Percentiles rank a stretch among this genome's conserved stretches.
Evolutionary conservation across 2,329 filamentous ascomycete species (phyloP).

Genomic region (Ophiostoma piceae): DNA sequence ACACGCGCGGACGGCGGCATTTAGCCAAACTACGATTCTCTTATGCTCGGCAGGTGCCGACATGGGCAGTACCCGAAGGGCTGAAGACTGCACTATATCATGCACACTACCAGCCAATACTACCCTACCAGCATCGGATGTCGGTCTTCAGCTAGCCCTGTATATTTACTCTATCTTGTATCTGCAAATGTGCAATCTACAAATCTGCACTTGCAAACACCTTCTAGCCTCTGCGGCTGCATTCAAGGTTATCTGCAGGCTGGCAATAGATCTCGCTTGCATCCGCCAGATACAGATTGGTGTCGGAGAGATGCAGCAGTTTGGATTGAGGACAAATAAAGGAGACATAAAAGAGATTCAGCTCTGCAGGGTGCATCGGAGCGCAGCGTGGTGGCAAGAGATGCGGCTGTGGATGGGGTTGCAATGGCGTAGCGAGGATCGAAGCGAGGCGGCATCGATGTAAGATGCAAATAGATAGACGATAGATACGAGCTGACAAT

Average conservation of each 20-base stretch:
- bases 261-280: neutral
- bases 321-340: neutral
- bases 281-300: neutral
- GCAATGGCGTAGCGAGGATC: neutral
- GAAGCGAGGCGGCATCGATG: neutral
- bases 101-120: neutral
- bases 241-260: neutral
- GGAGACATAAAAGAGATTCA: neutral
- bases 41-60: neutral
- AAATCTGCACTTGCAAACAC: too few relatives aligned
- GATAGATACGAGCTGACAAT: neutral
- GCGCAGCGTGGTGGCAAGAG: neutral
- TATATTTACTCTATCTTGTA: too few relatives aligned
- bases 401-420: neutral
- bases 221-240: neutral
- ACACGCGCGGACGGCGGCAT: neutral
- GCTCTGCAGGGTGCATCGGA: neutral
- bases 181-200: too few relatives aligned
- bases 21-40: too few relatives aligned
- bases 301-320: neutral
- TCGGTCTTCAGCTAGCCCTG: neutral
- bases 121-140: neutral
- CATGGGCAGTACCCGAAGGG: neutral
- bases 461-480: neutral
- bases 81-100: neutral